These are phyloP conservation scores for Raphidocelis subcapitata DNA, from an alignment of 139 green algal genomes.

Conservation along the genomic window DNA sequence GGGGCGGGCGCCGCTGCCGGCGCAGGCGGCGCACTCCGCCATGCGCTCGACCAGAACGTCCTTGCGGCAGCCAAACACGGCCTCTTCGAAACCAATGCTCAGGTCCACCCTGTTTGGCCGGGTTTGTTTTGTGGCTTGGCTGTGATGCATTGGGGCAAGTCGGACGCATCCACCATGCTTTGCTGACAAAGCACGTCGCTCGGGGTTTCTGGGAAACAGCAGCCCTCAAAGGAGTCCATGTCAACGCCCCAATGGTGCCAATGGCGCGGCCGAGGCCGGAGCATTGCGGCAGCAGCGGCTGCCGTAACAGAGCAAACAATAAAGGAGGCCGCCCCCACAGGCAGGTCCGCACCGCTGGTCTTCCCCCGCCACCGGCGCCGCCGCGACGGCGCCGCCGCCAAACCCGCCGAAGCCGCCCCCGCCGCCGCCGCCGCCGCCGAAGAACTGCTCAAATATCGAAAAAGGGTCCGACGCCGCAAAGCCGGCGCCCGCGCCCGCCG, in stretches of 20 bases:
- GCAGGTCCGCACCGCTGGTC: conserved; percentile 62
- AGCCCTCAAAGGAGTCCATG: neutral
- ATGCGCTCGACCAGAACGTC: conserved; percentile 90
- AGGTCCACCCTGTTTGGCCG: conserved; percentile 63
- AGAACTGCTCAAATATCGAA: conserved; percentile 99
- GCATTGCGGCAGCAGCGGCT: neutral
- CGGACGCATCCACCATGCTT: neutral
- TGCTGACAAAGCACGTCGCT: neutral
- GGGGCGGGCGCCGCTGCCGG: conserved; percentile 76
- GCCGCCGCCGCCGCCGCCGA: conserved; percentile 69
- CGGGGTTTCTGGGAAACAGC: neutral
- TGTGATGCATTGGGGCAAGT: neutral
- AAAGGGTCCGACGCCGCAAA: conserved; percentile 98
- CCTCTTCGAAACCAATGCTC: conserved; percentile 87
- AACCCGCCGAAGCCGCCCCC: conserved; percentile 51
- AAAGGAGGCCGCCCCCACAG: neutral
- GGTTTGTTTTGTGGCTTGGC: neutral
- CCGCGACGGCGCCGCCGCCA: conserved; percentile 29
- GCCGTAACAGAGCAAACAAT: neutral
- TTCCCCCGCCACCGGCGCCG: conserved; percentile 56
- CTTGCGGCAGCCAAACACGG: conserved; percentile 91
- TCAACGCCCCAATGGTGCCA: neutral
- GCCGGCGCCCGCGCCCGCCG: no score
- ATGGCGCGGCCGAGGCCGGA: neutral
- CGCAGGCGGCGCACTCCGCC: conserved; percentile 53